A percentile compares a stretch with the other conserved stretches of the same genome.
These are phyloP conservation scores for Avicennia marina DNA, from an alignment of 257 asterid genomes.

Conservation along the genomic window DNA sequence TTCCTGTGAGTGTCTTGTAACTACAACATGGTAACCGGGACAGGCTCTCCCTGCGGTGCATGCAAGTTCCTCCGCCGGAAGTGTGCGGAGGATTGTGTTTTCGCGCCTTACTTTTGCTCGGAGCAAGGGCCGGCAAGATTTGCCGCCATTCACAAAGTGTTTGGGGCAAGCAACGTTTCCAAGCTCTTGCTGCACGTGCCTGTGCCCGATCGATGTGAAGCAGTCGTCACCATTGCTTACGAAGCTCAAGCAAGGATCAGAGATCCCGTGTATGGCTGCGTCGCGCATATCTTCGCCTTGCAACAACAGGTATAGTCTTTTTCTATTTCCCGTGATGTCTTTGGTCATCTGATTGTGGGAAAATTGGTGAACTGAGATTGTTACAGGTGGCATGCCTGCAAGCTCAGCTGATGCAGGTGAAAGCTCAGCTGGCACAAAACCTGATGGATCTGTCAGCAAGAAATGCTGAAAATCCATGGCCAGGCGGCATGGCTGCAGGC, in stretches of 20 bases:
- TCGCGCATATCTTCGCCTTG: constrained; percentile 64
- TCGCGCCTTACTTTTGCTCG: constrained; percentile 79
- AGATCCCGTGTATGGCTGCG: constrained; percentile 90
- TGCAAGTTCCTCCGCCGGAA: constrained; percentile 89
- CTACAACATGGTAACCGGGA: constrained; percentile 23
- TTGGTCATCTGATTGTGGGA: too few relatives aligned
- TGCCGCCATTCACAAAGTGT: constrained; percentile 89
- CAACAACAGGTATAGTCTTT: constrained; percentile 66
- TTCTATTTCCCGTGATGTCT: too few relatives aligned
- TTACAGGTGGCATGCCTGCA: constrained; percentile 69
- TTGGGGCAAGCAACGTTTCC: constrained; percentile 90
- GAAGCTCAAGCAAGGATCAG: constrained; percentile 86
- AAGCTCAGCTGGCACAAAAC: constrained; percentile 58
- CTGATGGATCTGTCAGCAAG: constrained; percentile 40
- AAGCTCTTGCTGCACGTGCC: constrained; percentile 69
- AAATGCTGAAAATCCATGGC: constrained; percentile 35
- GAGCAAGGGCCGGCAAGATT: constrained; percentile 84
- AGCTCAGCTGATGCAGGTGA: constrained; percentile 75
- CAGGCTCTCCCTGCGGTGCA: constrained; percentile 92
- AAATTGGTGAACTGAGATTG: too few relatives aligned
- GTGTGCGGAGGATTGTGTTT: constrained; percentile 70
- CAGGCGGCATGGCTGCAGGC: neutral
- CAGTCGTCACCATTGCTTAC: constrained; percentile 76
- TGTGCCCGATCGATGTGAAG: constrained; percentile 59
- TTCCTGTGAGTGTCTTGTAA: too few relatives aligned